Evolutionary conservation across 2,329 filamentous ascomycete species (phyloP).

Genomic region (Verticillium albo-atrum): DNA sequence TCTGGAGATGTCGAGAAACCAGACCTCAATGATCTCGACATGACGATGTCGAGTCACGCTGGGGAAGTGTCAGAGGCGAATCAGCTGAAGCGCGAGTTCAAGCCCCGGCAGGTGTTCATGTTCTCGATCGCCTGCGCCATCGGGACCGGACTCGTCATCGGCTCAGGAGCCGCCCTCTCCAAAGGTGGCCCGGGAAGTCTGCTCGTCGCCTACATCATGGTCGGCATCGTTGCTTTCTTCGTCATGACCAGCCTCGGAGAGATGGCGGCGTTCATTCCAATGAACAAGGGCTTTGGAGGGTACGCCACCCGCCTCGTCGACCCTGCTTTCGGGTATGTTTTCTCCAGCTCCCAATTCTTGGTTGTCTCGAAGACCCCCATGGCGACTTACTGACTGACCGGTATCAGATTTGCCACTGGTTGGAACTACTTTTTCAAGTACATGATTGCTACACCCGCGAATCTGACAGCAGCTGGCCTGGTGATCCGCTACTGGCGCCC

Average conservation of each 20-base stretch:
- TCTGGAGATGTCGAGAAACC: background rate
- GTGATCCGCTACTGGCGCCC: slow-evolving; percentile 32
- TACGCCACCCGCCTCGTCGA: slow-evolving; percentile 24
- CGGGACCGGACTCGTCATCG: slow-evolving; percentile 42
- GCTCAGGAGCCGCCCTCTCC: slow-evolving; percentile 43
- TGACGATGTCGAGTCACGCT: background rate
- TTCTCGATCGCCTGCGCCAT: slow-evolving; percentile 33
- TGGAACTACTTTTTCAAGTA: slow-evolving; percentile 46
- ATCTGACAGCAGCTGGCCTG: slow-evolving; percentile 32
- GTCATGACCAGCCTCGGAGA: slow-evolving; percentile 44
- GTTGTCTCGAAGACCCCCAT: too few relatives aligned
- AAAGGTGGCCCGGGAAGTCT: slow-evolving; percentile 38
- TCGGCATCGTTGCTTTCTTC: slow-evolving; percentile 48
- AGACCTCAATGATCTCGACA: background rate
- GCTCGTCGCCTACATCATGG: slow-evolving; percentile 33
- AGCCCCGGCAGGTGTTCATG: slow-evolving; percentile 27
- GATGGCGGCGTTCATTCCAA: slow-evolving; percentile 22
- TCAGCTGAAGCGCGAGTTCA: slow-evolving; percentile 11
- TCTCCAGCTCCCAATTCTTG: background rate
- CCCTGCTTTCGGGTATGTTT: slow-evolving; percentile 21
- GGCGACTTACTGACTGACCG: background rate
- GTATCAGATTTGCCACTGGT: slow-evolving; percentile 33
- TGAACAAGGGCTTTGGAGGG: slow-evolving; percentile 21
- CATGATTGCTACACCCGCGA: slow-evolving; percentile 30
- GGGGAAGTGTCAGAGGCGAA: background rate